Conservation (phyloP, 371 early-diverging fungal genomes). For the Rhizopus microsporus region DNA sequence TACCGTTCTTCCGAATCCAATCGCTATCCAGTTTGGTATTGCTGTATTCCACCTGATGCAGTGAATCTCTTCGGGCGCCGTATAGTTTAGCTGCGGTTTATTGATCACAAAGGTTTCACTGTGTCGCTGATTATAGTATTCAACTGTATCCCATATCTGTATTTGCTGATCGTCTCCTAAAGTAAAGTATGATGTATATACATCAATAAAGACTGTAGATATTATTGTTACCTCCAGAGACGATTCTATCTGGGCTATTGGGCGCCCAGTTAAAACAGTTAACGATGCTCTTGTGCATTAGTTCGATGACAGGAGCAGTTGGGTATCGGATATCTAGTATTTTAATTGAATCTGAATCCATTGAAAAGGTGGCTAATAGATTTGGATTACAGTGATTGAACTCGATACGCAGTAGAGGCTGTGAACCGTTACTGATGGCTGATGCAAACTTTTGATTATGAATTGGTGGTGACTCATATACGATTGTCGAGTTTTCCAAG, state of each 20-base stretch:
- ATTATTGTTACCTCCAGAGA: slow-evolving; percentile 62
- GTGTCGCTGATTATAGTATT: slow-evolving; percentile 23
- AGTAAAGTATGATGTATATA: neutral
- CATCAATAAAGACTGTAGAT: neutral
- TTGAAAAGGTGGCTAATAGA: slow-evolving; percentile 88
- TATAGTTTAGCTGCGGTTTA: slow-evolving; percentile 73
- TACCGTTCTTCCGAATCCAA: slow-evolving; percentile 66
- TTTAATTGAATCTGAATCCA: slow-evolving; percentile 75
- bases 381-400: slow-evolving; percentile 90
- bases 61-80: slow-evolving; percentile 69
- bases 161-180: slow-evolving; percentile 77
- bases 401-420: slow-evolving; percentile 80
- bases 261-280: slow-evolving; percentile 85
- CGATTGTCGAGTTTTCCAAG: slow-evolving; percentile 92
- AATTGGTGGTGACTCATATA: slow-evolving; percentile 87
- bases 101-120: slow-evolving; percentile 39
- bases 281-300: slow-evolving; percentile 79
- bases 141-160: slow-evolving; percentile 78
- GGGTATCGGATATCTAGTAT: slow-evolving; percentile 92
- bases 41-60: slow-evolving; percentile 71
- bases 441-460: slow-evolving; percentile 23
- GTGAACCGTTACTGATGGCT: slow-evolving; percentile 16
- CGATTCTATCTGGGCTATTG: slow-evolving; percentile 66
- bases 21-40: slow-evolving; percentile 75
- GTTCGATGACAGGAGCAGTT: slow-evolving; percentile 80